These are phyloP conservation scores for Senna tora DNA, from an alignment of 306 rosid genomes.

Conservation along the genomic window DNA sequence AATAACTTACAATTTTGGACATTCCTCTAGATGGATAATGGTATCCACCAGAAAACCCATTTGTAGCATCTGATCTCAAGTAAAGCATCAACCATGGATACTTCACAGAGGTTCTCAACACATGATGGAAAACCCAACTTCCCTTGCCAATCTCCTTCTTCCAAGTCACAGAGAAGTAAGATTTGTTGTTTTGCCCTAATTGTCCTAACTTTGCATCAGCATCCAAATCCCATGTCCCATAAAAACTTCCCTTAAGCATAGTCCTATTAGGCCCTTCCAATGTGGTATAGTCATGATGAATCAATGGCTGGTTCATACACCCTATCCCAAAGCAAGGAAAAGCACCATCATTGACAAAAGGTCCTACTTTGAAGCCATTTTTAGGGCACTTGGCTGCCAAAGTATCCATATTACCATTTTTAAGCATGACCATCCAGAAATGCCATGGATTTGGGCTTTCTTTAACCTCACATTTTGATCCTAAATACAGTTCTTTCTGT, in stretches of 20 bases:
- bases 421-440: constrained; percentile 65
- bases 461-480: constrained; percentile 51
- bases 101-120: constrained; percentile 52
- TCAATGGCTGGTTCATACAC: constrained; percentile 60
- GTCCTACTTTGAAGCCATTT: constrained; percentile 47
- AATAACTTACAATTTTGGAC: constrained; percentile 57
- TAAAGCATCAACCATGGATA: constrained; percentile 70
- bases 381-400: constrained; percentile 50
- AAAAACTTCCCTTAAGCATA: constrained; percentile 47
- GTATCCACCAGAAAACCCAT: constrained; percentile 60
- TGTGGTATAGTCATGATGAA: constrained; percentile 55
- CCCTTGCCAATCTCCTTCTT: constrained; percentile 52
- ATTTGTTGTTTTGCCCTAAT: constrained; percentile 33
- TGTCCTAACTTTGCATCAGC: constrained; percentile 32
- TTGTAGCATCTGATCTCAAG: constrained; percentile 62
- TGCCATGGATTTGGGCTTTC: constrained; percentile 60
- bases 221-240: constrained; percentile 54
- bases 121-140: constrained; percentile 55
- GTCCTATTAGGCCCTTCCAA: constrained; percentile 38
- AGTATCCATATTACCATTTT: constrained; percentile 63
- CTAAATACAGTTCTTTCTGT: constrained; percentile 53
- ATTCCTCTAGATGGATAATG: constrained; percentile 61
- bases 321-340: constrained; percentile 64
- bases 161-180: constrained; percentile 56
- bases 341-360: constrained; percentile 38